Conservation (phyloP, 768 basidiomycete species). For the Russula sp. region DNA sequence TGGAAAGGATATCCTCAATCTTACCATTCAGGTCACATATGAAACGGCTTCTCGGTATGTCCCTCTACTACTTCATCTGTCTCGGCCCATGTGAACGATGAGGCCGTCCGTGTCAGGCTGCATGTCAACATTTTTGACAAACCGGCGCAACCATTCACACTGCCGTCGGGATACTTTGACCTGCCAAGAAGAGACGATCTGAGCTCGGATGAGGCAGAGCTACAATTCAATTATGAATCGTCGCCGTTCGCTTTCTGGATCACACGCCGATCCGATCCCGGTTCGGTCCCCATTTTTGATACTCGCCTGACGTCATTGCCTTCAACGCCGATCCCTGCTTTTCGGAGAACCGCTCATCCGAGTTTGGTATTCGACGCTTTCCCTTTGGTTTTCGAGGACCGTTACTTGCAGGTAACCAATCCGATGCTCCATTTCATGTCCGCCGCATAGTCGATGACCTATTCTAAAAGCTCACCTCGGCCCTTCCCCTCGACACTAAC, state of each 20-base stretch:
- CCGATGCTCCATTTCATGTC: too few species aligned
- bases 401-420: slow-evolving; percentile 66
- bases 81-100: too few species aligned
- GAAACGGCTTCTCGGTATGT: slow-evolving; percentile 45
- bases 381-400: slow-evolving; percentile 70
- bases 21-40: slow-evolving; percentile 62
- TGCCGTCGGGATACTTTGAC: slow-evolving; percentile 47
- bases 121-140: slow-evolving; percentile 65
- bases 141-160: slow-evolving; percentile 52
- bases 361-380: slow-evolving; percentile 54
- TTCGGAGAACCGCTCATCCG: slow-evolving; percentile 39
- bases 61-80: background rate
- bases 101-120: slow-evolving; percentile 40
- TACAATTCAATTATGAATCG: slow-evolving; percentile 59
- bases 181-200: slow-evolving; percentile 27
- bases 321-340: slow-evolving; percentile 46
- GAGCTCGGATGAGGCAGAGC: slow-evolving; percentile 40
- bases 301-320: slow-evolving; percentile 60
- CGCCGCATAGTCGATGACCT: background rate
- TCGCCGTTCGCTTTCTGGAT: slow-evolving; percentile 78
- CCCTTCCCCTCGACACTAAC: slow-evolving; percentile 58
- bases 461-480: slow-evolving; percentile 42
- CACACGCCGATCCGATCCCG: slow-evolving; percentile 54
- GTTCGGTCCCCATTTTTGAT: slow-evolving; percentile 56
- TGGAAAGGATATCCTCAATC: slow-evolving; percentile 47